Base-by-base conservation (phyloP, 208 protist genomes). In the Acanthamoeba quina region DNA sequence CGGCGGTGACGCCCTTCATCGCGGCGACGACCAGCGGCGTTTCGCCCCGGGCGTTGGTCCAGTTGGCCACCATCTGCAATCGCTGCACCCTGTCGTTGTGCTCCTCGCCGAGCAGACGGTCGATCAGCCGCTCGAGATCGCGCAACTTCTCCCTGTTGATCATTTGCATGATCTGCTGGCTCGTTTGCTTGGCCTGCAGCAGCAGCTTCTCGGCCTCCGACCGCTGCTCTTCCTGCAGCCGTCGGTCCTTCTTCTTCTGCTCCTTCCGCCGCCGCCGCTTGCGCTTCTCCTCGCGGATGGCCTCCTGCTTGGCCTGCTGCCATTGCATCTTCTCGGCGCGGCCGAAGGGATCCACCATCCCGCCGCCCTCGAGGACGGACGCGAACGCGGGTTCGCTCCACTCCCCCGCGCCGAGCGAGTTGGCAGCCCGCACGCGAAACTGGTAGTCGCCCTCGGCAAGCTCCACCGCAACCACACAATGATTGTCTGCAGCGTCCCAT, bases 301-400 rank as follows among this genome's bases (percentile, higher is more conserved):
- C 70, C 37, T 80, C 70, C 34, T 80, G 70, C 41, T 49, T 80
- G 37, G 34, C 31, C 29, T 49, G 70, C 70, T 80, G 70, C 70
- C 70, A 80, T 21, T 80, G 34, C 31, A 44, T 44, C 17, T 44
- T 34, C 41, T 80, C 70, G 70, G 9, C 34, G 37, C 70, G 29
- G 37, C 70, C 29, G 31, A 47, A 34, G 17, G 70, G 70, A 24
- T 80, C 49, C 15, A 80, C 70, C 70, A 52, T 21, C 29, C 70
- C 13, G 17, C 70, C 70, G 41, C 29, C 70, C 19, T 21, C 70
- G 41, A 80, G 70, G 2, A 80, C 11, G 0, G 70, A 41, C 2
- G 13, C 70, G 31, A 29, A 44, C 15, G 15, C 70, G 6, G 70
- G 34, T 31, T 80, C 70, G 21, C 70, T 80, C 70, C 70, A 80